These are phyloP conservation scores for Penstemon davidsonii DNA, from an alignment of 257 asterid species.

Conservation along the genomic window DNA sequence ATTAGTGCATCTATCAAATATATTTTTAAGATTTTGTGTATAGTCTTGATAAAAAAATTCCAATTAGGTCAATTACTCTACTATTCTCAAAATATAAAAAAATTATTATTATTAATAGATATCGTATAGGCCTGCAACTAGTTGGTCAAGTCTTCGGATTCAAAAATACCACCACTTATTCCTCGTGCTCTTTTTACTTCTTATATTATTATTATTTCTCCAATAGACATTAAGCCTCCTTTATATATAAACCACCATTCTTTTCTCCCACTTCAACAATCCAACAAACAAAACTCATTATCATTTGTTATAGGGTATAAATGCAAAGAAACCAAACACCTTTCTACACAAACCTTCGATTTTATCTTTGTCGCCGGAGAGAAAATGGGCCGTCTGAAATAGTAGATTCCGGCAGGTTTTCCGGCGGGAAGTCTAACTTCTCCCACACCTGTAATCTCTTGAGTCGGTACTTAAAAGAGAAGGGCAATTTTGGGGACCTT, in stretches of 20 bases:
- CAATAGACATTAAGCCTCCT: neutral
- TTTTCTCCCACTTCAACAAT: neutral
- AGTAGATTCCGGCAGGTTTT: slow-evolving; percentile 46
- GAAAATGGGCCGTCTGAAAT: slow-evolving; percentile 50
- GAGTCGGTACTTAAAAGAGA: slow-evolving; percentile 77
- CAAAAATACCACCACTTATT: slow-evolving; percentile 38
- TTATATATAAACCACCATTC: neutral
- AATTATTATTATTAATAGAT: too few species aligned
- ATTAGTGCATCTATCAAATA: too few species aligned
- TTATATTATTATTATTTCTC: neutral
- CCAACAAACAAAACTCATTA: neutral
- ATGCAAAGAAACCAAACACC: neutral
- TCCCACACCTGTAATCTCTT: slow-evolving; percentile 66
- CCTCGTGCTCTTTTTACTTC: slow-evolving; percentile 47
- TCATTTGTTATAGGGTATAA: neutral
- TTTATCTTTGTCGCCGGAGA: neutral
- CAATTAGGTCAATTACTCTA: too few species aligned
- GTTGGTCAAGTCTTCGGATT: slow-evolving; percentile 6
- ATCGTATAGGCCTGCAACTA: neutral
- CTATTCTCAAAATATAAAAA: too few species aligned
- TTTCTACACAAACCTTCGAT: neutral
- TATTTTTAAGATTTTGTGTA: too few species aligned
- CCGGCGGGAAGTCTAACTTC: slow-evolving; percentile 62
- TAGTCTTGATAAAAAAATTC: too few species aligned
- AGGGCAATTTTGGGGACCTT: slow-evolving; percentile 67